Evolutionary conservation across 768 basidiomycete species (phyloP), one percentile per base, ranked within the genome.

Genomic region (Coprinellus micaceus): DNA sequence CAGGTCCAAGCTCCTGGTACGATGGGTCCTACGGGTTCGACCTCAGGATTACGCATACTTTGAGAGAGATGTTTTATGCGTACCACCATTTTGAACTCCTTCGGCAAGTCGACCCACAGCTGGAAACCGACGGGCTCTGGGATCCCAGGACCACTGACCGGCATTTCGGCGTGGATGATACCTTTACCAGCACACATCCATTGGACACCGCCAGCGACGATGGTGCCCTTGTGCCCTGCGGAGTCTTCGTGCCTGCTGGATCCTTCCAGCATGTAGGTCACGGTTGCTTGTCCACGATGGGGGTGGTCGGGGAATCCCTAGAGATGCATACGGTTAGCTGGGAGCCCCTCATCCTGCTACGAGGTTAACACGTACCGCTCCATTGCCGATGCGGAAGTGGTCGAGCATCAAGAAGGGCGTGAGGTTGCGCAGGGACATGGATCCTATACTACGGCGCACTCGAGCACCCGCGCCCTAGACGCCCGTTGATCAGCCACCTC

Each of bases 241-340:
- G 91, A 95, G 67, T 98, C 96, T 71, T 98, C 96, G 62, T 98
- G 96, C 53, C 80, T 77, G 63, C 86, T 88, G 24, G 83, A 76
- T 5, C 91, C 94, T 73, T 91, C 78, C 0, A 94, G 76, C 85
- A 97, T 88, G 69, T 96, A 96, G 0, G 94, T 94, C 3, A 91
- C 86, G 1, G 88, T 91, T 3, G 86, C 86, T 68, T 94, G 93
- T 3, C 93, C 94, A 17, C 93, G 81, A 69, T 95, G 94, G 2
- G 94, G 93, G 67, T 96, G 94, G 67, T 97, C 95, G 12, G 92
- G 91, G 64, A 96, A 94, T 2, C 91, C 89, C 86, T 88, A 56
- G 3, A 21, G 7, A n/a, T 15, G 28, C 19, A n/a, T n/a, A n/a
- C n/a, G 9, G 54, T 37, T 56, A 53, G 28, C 53, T 39, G 29